Conservation (phyloP, 2,329 filamentous ascomycete species). For the Penicillium paneum region DNA sequence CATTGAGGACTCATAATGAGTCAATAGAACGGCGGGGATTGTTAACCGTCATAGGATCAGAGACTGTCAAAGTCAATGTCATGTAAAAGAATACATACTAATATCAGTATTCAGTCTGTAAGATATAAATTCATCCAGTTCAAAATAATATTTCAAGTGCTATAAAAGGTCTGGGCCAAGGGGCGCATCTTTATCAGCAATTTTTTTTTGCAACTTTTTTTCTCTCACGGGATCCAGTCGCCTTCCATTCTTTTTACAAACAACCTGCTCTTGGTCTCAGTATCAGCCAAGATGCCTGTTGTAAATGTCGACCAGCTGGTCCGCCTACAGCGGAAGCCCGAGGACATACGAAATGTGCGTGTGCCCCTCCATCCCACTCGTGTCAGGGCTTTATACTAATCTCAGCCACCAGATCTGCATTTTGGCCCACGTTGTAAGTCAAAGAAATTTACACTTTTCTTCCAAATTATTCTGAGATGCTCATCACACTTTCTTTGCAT, state of each 20-base stretch:
- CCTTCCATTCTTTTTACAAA: constrained; percentile 13
- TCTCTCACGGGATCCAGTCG: constrained; percentile 13
- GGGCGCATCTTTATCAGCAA: constrained; percentile 19
- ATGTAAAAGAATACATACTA: not conserved
- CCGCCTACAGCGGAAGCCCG: constrained; percentile 78
- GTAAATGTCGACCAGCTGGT: constrained; percentile 88
- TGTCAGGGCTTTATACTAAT: constrained; percentile 31
- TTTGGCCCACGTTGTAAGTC: constrained; percentile 77
- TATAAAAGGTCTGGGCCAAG: constrained; percentile 3
- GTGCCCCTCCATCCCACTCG: constrained; percentile 34
- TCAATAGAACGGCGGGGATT: constrained; percentile 10
- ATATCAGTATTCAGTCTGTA: not conserved
- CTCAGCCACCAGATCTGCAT: constrained; percentile 76
- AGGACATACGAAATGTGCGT: constrained; percentile 87
- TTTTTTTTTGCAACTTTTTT: constrained; percentile 26
- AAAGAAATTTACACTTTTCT: not conserved
- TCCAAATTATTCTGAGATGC: not conserved
- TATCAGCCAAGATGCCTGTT: constrained; percentile 69
- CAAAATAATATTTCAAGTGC: not conserved
- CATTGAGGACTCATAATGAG: constrained; percentile 18
- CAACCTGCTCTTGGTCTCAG: constrained; percentile 12
- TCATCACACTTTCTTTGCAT: constrained; percentile 8
- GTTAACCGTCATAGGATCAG: constrained; percentile 4
- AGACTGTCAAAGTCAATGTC: not conserved
- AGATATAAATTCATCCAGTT: not conserved